These are phyloP conservation scores for Pyricularia sp. DNA, from an alignment of 2,329 filamentous ascomycete species.

Conservation along the genomic window DNA sequence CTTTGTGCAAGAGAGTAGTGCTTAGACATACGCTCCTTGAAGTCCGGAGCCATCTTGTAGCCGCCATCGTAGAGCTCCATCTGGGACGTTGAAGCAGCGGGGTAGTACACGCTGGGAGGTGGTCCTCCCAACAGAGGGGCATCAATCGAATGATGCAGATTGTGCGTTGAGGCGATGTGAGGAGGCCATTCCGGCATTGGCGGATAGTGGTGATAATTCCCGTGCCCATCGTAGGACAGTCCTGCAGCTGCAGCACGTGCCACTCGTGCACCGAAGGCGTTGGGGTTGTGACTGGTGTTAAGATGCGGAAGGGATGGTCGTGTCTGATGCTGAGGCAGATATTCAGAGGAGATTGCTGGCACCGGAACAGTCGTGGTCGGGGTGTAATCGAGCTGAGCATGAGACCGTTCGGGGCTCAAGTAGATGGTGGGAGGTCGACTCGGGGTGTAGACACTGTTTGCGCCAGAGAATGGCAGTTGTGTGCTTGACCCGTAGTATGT, in stretches of 20 bases:
- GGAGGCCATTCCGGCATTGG: constrained; percentile 9
- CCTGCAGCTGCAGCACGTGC: background rate
- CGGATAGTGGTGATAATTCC: background rate
- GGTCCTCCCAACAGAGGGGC: background rate
- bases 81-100: constrained; percentile 6
- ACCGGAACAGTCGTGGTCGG: background rate
- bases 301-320: background rate
- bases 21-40: background rate
- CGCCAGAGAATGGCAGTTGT: background rate
- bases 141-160: constrained; percentile 2
- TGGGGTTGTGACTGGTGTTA: background rate
- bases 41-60: constrained; percentile 5
- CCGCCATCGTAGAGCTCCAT: constrained; percentile 15
- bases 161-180: constrained; percentile 4
- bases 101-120: constrained; percentile 4
- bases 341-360: background rate
- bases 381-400: background rate
- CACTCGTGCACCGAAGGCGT: constrained; percentile 5
- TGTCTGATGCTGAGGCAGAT: background rate
- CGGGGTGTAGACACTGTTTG: background rate
- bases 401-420: background rate
- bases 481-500: background rate
- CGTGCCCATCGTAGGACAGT: background rate
- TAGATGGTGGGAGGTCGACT: background rate
- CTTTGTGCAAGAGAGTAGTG: background rate